Conservation (phyloP, 78 protist genomes). For the Dictyostelium brefeldianum region DNA sequence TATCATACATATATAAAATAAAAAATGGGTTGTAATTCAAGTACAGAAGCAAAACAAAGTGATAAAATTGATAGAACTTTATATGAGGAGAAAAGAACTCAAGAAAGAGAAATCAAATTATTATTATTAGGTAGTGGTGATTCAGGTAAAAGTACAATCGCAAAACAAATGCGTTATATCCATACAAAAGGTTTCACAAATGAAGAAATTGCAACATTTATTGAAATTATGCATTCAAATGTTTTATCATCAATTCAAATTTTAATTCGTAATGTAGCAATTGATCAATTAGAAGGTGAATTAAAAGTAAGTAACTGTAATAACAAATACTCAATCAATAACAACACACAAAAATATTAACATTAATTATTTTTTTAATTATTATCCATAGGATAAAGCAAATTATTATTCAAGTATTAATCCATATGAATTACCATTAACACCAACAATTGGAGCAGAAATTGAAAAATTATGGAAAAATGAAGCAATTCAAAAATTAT, state of each 20-base stretch:
- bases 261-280: slow-evolving; percentile 9
- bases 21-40: slow-evolving; percentile 65
- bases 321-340: background rate
- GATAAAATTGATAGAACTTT: slow-evolving; percentile 35
- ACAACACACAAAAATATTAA: no score
- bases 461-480: slow-evolving; percentile 30
- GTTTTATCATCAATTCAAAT: slow-evolving; percentile 83
- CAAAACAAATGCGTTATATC: slow-evolving; percentile 95
- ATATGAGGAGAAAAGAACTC: background rate
- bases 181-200: slow-evolving; percentile 91
- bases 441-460: slow-evolving; percentile 16
- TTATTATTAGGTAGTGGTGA: slow-evolving; percentile 92
- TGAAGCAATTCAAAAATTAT: slow-evolving; percentile 25
- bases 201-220: slow-evolving; percentile 79
- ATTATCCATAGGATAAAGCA: background rate
- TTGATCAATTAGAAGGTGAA: background rate
- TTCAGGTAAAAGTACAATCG: slow-evolving; percentile 96
- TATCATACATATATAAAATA: background rate
- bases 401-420: slow-evolving; percentile 36
- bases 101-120: slow-evolving; percentile 59
- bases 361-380: background rate
- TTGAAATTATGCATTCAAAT: slow-evolving; percentile 84
- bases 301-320: background rate
- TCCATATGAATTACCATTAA: slow-evolving; percentile 70
- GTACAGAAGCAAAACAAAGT: slow-evolving; percentile 31